Conservation (phyloP, 129 eudicot genomes). For the Lactuca sativa region DNA sequence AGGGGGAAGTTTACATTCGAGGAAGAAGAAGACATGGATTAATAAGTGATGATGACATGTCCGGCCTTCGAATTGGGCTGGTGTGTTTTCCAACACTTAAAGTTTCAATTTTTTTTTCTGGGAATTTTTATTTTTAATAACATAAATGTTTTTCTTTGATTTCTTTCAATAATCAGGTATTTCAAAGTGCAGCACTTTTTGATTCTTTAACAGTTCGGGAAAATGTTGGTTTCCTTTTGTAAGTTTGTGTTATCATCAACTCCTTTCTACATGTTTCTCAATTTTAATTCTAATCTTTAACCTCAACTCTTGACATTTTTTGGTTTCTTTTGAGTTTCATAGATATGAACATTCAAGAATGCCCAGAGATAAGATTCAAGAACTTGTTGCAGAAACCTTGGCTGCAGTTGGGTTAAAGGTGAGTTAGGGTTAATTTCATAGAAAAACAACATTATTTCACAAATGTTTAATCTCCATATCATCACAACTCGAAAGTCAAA, state of each 20-base stretch:
- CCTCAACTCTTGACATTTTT: background rate
- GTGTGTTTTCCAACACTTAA: slow-evolving; percentile 33
- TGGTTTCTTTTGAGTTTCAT: background rate
- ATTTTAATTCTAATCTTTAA: background rate
- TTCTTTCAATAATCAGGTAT: slow-evolving; percentile 45
- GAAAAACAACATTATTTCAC: no score
- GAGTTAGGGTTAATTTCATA: slow-evolving; percentile 1
- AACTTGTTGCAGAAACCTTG: slow-evolving; percentile 81
- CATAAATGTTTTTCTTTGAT: background rate
- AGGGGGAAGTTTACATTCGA: slow-evolving; percentile 80
- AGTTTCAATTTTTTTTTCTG: background rate
- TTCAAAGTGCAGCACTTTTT: slow-evolving; percentile 84
- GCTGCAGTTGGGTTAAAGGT: slow-evolving; percentile 98
- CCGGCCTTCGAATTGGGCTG: slow-evolving; percentile 83
- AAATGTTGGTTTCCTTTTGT: slow-evolving; percentile 89
- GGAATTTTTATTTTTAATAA: background rate
- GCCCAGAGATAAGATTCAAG: slow-evolving; percentile 73
- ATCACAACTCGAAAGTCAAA: no score
- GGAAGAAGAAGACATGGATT: slow-evolving; percentile 66
- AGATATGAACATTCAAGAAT: slow-evolving; percentile 85
- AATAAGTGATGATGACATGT: slow-evolving; percentile 76
- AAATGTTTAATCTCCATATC: no score
- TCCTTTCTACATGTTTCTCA: background rate
- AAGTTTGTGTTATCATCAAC: slow-evolving; percentile 31
- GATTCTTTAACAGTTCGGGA: slow-evolving; percentile 84